A percentile compares a stretch with the other conserved stretches of the same genome.
Conservation (phyloP, 1,139 yeast species). For the Saccharomyces uvarum region DNA sequence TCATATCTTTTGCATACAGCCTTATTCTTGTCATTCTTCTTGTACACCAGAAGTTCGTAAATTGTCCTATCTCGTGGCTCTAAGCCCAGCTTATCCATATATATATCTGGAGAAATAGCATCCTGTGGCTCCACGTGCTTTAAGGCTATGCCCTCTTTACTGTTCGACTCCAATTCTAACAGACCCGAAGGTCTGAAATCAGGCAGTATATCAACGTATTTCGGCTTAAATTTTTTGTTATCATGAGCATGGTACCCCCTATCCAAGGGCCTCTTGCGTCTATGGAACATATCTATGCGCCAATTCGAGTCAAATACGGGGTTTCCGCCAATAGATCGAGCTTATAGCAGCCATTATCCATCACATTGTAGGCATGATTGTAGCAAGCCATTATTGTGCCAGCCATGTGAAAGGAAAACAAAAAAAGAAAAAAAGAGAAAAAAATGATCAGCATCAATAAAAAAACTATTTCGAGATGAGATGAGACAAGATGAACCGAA, state of each 20-base stretch:
- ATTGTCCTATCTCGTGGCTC: slow-evolving; percentile 27
- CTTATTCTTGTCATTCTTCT: slow-evolving; percentile 7
- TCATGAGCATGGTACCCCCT: not conserved
- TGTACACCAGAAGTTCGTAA: slow-evolving; percentile 21
- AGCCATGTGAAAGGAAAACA: not conserved
- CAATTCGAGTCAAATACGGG: not conserved
- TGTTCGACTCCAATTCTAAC: slow-evolving; percentile 40
- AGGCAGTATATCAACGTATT: slow-evolving; percentile 16
- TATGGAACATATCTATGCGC: not conserved
- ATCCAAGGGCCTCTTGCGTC: not conserved
- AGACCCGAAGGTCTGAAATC: slow-evolving; percentile 41
- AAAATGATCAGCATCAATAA: not conserved
- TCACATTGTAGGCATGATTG: not conserved
- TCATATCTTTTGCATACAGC: slow-evolving; percentile 25
- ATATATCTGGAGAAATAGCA: slow-evolving; percentile 31
- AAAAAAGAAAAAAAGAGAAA: not conserved
- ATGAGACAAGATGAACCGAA: not conserved
- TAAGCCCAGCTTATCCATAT: slow-evolving; percentile 21
- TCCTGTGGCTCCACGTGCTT: slow-evolving; percentile 43
- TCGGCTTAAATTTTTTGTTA: not conserved
- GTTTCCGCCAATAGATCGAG: not conserved
- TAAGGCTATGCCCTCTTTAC: slow-evolving; percentile 35
- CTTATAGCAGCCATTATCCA: not conserved
- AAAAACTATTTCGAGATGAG: not conserved
- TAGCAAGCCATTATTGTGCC: not conserved